These are phyloP conservation scores for Suhomyces bribrorum DNA, from an alignment of 1,139 yeast species.

Conservation along the genomic window DNA sequence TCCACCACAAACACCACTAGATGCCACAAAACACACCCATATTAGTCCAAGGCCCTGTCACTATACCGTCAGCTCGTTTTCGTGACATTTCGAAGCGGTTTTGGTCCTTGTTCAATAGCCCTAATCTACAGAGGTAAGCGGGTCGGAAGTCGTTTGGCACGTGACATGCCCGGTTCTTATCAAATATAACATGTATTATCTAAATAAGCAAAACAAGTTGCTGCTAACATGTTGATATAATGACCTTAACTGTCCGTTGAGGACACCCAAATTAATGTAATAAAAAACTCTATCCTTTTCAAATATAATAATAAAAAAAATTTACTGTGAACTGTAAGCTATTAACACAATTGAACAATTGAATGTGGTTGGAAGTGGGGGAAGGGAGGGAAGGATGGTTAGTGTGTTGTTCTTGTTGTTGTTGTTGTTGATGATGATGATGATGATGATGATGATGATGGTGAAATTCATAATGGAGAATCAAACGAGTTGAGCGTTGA, in stretches of 20 bases:
- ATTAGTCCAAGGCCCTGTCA: not conserved
- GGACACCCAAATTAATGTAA: slow-evolving; percentile 56
- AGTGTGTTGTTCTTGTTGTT: not conserved
- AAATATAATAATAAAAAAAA: slow-evolving; percentile 17
- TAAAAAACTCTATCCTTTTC: slow-evolving; percentile 43
- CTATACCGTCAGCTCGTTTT: not conserved
- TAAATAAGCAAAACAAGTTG: slow-evolving; percentile 4
- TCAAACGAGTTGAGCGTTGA: slow-evolving; percentile 59
- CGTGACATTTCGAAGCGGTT: not conserved
- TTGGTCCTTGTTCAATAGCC: not conserved
- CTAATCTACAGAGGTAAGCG: not conserved
- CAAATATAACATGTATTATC: not conserved
- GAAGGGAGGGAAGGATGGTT: not conserved
- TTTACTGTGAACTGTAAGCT: slow-evolving; percentile 9
- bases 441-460: slow-evolving; percentile 7
- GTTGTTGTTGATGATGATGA: slow-evolving; percentile 8
- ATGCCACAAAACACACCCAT: not conserved
- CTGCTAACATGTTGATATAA: slow-evolving; percentile 5
- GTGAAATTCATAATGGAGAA: slow-evolving; percentile 18
- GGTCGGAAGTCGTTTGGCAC: not conserved
- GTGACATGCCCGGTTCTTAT: not conserved
- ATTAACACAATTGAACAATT: slow-evolving; percentile 9
- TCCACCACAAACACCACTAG: no score
- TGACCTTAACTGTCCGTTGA: slow-evolving; percentile 51
- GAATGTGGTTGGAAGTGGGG: slow-evolving; percentile 7